phyloP scores from a whole-genome alignment of 768 basidiomycete species.

The Neoboletus subvelutipes region DNA sequence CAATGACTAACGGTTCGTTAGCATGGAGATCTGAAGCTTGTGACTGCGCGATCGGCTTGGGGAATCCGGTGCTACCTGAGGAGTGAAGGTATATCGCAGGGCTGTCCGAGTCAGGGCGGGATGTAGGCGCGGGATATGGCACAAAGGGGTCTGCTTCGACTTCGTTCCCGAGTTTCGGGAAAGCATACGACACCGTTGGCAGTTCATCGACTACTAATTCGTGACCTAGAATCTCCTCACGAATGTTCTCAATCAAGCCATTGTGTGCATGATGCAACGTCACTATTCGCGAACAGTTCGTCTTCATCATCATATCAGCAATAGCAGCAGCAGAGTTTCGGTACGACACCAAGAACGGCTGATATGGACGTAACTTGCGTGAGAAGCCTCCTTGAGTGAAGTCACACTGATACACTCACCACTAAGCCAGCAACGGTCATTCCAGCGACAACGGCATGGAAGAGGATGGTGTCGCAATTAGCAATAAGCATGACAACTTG shows the following conservation, averaged over 20 bases:
- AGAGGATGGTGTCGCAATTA: slow-evolving; percentile 25
- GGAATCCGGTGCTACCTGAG: slow-evolving; percentile 45
- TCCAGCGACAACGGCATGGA: slow-evolving; percentile 13
- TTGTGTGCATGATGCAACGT: slow-evolving; percentile 11
- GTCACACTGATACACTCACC: slow-evolving; percentile 31
- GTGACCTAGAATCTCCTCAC: background rate
- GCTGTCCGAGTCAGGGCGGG: background rate
- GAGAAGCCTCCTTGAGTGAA: slow-evolving; percentile 25
- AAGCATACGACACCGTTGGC: slow-evolving; percentile 29
- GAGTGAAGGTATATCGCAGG: slow-evolving; percentile 11
- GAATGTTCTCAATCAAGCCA: slow-evolving; percentile 9
- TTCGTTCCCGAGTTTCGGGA: slow-evolving; percentile 39
- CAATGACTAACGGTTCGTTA: slow-evolving; percentile 29
- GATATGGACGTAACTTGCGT: slow-evolving; percentile 2
- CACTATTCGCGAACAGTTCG: slow-evolving; percentile 10
- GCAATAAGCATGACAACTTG: slow-evolving; percentile 34
- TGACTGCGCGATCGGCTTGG: slow-evolving; percentile 41
- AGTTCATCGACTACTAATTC: slow-evolving; percentile 8
- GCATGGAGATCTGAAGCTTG: slow-evolving; percentile 30
- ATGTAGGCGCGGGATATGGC: slow-evolving; percentile 2
- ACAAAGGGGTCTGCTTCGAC: slow-evolving; percentile 9
- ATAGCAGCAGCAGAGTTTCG: slow-evolving; percentile 7
- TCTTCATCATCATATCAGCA: slow-evolving; percentile 11
- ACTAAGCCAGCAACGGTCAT: slow-evolving; percentile 29
- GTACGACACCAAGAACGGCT: slow-evolving; percentile 35